phyloP scores from a whole-genome alignment of 352 stramenopile species.

The Phytophthora foliorum region DNA sequence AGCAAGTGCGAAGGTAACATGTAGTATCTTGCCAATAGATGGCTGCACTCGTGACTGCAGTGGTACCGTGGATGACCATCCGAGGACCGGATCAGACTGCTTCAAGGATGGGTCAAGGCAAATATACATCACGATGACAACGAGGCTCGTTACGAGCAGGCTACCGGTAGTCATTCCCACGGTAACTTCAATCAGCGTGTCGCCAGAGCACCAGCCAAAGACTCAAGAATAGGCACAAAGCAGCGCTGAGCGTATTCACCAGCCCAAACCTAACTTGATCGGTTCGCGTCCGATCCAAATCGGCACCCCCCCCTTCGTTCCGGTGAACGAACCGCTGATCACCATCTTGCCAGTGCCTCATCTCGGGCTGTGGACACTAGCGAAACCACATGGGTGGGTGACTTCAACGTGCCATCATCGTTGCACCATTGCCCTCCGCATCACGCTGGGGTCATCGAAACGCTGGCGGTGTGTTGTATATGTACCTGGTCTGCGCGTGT shows the following conservation, averaged over 20 bases:
- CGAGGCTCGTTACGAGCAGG: too few relatives aligned
- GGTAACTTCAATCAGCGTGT: slow-evolving; percentile 3
- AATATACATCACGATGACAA: slow-evolving; percentile 13
- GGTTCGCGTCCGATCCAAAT: background rate
- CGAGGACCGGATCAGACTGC: slow-evolving; percentile 7
- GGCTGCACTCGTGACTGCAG: too few relatives aligned
- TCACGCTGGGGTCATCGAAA: slow-evolving; percentile 24
- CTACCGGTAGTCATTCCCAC: too few relatives aligned
- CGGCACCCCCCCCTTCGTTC: too few relatives aligned
- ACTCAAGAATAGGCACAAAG: background rate
- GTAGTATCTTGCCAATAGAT: too few relatives aligned
- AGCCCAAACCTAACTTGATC: background rate
- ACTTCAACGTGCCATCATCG: slow-evolving; percentile 18
- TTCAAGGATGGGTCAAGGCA: background rate
- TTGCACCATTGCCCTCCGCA: slow-evolving; percentile 26
- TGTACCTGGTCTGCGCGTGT: background rate
- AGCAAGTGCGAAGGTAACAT: too few relatives aligned
- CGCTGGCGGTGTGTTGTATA: background rate
- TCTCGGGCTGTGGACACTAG: too few relatives aligned
- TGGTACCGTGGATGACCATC: background rate
- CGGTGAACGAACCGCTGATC: background rate
- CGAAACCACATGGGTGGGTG: slow-evolving; percentile 14
- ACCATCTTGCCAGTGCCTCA: background rate
- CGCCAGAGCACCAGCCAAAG: background rate
- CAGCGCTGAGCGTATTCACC: background rate